Conservation (phyloP, 345 rosid species). For the Excoecaria cochinchinensis region DNA sequence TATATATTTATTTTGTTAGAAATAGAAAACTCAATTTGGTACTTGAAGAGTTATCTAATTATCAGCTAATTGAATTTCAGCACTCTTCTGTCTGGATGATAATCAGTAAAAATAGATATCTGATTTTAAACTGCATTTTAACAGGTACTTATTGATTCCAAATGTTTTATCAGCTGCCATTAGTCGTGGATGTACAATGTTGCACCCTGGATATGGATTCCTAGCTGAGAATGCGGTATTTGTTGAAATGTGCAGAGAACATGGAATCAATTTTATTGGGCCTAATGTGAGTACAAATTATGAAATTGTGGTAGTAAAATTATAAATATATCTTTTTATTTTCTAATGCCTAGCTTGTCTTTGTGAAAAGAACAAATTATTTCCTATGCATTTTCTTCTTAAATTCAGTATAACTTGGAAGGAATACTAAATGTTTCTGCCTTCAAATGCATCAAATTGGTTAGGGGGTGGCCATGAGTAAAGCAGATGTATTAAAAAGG, state of each 20-base stretch:
- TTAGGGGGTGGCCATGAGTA: background rate
- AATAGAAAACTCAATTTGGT: background rate
- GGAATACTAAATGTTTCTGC: too few relatives aligned
- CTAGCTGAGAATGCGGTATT: constrained; percentile 94
- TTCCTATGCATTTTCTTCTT: background rate
- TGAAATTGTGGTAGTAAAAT: background rate
- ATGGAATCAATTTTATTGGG: constrained; percentile 92
- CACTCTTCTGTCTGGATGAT: constrained; percentile 4
- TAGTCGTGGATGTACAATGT: constrained; percentile 88
- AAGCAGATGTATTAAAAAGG: background rate
- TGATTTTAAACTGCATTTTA: constrained; percentile 14
- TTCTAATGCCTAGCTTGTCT: background rate
- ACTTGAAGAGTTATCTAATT: background rate
- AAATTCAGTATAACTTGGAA: too few relatives aligned
- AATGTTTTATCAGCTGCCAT: constrained; percentile 95
- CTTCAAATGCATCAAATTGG: background rate
- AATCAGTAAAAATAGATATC: background rate
- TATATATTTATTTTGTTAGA: background rate
- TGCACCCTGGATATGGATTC: constrained; percentile 99
- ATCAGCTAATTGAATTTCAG: background rate
- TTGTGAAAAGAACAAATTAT: background rate
- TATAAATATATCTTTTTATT: background rate
- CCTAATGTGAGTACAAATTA: constrained; percentile 66
- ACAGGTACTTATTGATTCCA: constrained; percentile 77
- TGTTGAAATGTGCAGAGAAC: constrained; percentile 97